Conservation (phyloP, 2,329 filamentous ascomycete genomes). For the Stemphylium vesicarium region DNA sequence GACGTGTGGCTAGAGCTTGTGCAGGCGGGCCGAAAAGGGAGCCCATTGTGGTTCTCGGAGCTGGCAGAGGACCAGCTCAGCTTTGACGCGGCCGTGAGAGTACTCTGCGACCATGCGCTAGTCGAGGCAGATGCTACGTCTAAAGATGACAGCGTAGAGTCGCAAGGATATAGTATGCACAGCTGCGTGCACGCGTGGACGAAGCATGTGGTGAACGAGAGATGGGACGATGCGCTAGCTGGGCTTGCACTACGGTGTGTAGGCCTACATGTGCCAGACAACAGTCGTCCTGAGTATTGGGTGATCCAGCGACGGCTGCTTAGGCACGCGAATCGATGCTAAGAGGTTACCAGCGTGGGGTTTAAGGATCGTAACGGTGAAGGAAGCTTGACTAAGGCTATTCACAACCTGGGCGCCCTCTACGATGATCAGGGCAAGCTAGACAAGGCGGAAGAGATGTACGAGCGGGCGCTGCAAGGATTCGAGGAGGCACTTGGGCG, state of each 20-base stretch:
- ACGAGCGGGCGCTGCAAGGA: no score
- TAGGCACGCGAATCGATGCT: constrained; percentile 19
- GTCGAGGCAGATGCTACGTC: constrained; percentile 28
- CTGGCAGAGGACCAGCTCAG: constrained; percentile 31
- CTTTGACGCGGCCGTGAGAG: constrained; percentile 36
- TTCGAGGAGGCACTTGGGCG: no score
- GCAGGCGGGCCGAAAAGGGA: constrained; percentile 5
- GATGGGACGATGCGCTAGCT: constrained; percentile 21
- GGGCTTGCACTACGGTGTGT: constrained; percentile 23
- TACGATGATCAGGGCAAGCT: no score
- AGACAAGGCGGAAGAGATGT: no score
- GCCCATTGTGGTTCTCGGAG: constrained; percentile 27
- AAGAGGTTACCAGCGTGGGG: no score
- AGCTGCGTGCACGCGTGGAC: constrained; percentile 46
- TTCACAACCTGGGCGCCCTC: no score
- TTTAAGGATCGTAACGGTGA: no score
- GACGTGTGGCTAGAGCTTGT: constrained; percentile 57
- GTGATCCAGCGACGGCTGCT: constrained; percentile 24
- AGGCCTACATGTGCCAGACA: constrained; percentile 19
- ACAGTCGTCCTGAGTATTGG: constrained; percentile 20
- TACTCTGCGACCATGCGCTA: constrained; percentile 41
- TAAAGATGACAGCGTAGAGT: constrained; percentile 7
- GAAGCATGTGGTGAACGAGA: constrained; percentile 32
- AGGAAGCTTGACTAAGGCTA: no score
- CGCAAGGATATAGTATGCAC: constrained; percentile 44